Base-by-base conservation (phyloP, 2,329 filamentous ascomycete species). In the Seiridium cupressi region DNA sequence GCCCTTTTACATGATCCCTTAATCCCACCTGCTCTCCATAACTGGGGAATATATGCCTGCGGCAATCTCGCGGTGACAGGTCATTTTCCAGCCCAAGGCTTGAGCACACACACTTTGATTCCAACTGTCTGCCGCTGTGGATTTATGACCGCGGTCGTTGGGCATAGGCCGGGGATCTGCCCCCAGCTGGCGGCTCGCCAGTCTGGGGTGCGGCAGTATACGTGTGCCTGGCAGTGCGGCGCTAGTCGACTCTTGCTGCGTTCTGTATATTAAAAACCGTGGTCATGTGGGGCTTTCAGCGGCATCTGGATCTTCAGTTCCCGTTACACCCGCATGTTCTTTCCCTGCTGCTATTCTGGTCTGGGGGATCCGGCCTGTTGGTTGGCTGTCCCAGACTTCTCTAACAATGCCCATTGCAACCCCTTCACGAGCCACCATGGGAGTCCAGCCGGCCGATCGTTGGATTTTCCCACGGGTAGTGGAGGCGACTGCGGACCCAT, bases 251-350 rank as follows among this genome's bases (percentile, higher is more conserved):
- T 61, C 61, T 65, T 68, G 67, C 65, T 62, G 68, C 64, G 64
- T 60, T 63, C 64, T 63, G 58, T 65, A 70, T 67, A 70, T 71
- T 70, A 70, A 69, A 61, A 48, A 57, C 65, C 62, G 63, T 61
- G 66, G 59, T 65, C 62, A 64, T 66, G 63, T 65, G 63, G 63
- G 65, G 68, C 60, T 66, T 66, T 61, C 58, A 63, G 59, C 67
- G 63, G 62, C 59, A 66, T 65, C 63, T 64, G 47, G 61, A 60
- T 64, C 61, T 62, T 62, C 59, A 62, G 54, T 60, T 64, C 60
- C 64, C 63, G 63, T 57, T 47, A 48, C 40, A 47, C 55, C 53
- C 53, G 18, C 53, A 55, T 55, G 53, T 9, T 57, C 31, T 57
- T 18, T 13, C 55, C 44, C 31, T 35, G 55, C 40, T 46, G 13